phyloP scores from a whole-genome alignment of 495 filamentous ascomycete species.

The Cladorrhinum samala region DNA sequence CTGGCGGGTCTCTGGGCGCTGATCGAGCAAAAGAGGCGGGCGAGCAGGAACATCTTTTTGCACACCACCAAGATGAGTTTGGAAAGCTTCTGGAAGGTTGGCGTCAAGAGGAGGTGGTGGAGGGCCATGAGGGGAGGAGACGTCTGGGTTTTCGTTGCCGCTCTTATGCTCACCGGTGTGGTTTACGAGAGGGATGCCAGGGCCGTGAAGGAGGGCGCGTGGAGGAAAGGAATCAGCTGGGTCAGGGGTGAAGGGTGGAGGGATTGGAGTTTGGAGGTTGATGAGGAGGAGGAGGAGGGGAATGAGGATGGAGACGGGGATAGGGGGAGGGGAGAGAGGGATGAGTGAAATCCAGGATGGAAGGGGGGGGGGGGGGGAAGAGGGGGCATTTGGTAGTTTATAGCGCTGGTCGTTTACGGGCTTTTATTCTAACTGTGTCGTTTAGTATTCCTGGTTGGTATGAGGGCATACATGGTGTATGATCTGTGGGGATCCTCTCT shows the following conservation, averaged over 20 bases:
- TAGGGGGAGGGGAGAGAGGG: background rate
- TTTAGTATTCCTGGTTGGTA: too few species aligned
- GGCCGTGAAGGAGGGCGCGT: slow-evolving; percentile 58
- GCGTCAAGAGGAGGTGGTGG: slow-evolving; percentile 80
- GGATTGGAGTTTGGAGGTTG: slow-evolving; percentile 39
- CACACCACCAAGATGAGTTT: slow-evolving; percentile 67
- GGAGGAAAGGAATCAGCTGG: slow-evolving; percentile 69
- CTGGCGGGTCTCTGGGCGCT: slow-evolving; percentile 78
- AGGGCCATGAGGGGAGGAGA: slow-evolving; percentile 73
- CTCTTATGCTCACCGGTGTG: slow-evolving; percentile 68
- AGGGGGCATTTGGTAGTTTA: too few species aligned
- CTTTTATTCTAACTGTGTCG: too few species aligned
- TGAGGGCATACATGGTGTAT: too few species aligned
- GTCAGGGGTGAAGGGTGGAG: slow-evolving; percentile 55
- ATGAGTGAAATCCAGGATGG: background rate
- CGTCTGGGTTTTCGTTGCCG: slow-evolving; percentile 69
- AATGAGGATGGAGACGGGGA: background rate
- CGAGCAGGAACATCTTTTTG: slow-evolving; percentile 59
- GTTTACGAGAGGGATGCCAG: slow-evolving; percentile 67
- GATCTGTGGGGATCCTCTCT: too few species aligned
- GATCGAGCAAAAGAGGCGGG: slow-evolving; percentile 47
- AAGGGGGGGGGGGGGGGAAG: too few species aligned
- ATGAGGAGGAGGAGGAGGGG: slow-evolving; percentile 21
- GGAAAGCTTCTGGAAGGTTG: slow-evolving; percentile 84
- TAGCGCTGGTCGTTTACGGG: too few species aligned